Evolutionary conservation across 1,139 yeast species (phyloP).

Genomic region (Scheffersomyces stambukii): DNA sequence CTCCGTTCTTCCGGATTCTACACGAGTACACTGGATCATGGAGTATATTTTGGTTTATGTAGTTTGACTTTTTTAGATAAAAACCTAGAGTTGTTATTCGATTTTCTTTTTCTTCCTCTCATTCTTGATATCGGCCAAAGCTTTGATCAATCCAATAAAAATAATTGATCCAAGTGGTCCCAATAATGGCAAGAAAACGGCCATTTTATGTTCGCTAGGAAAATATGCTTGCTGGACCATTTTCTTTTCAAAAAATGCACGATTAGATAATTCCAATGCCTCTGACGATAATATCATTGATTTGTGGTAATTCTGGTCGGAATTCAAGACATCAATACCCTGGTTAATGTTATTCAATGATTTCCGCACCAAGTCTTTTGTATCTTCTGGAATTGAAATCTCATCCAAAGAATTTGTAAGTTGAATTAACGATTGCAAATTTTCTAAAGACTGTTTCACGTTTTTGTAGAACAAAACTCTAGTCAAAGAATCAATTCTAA

Average conservation of each 20-base stretch:
- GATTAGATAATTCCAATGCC: conserved; percentile 57
- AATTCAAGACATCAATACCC: conserved; percentile 26
- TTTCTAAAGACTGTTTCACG: conserved; percentile 45
- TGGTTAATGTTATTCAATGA: conserved; percentile 32
- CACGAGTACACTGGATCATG: too few species aligned
- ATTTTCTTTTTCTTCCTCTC: conserved; percentile 4
- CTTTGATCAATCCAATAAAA: conserved; percentile 47
- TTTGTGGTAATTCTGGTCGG: conserved; percentile 14
- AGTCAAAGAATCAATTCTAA: conserved; percentile 64
- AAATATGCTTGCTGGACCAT: conserved; percentile 94
- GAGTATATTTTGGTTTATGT: too few species aligned
- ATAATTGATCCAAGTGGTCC: conserved; percentile 83
- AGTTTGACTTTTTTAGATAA: too few species aligned
- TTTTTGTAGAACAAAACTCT: conserved; percentile 57
- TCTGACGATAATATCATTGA: conserved; percentile 54
- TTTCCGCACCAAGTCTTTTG: conserved; percentile 43
- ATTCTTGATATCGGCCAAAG: conserved; percentile 19
- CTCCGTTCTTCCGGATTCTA: too few species aligned
- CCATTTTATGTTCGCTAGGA: conserved; percentile 92
- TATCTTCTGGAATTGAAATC: conserved; percentile 77
- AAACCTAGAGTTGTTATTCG: too few species aligned
- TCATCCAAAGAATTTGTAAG: conserved; percentile 65
- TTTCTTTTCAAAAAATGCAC: conserved; percentile 86
- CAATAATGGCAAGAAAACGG: conserved; percentile 82
- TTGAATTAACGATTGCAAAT: conserved; percentile 66